A percentile compares a stretch with the other conserved stretches of the same genome.
These are phyloP conservation scores for Phytophthora hybrid DNA, from an alignment of 352 stramenopile genomes.

Conservation along the genomic window DNA sequence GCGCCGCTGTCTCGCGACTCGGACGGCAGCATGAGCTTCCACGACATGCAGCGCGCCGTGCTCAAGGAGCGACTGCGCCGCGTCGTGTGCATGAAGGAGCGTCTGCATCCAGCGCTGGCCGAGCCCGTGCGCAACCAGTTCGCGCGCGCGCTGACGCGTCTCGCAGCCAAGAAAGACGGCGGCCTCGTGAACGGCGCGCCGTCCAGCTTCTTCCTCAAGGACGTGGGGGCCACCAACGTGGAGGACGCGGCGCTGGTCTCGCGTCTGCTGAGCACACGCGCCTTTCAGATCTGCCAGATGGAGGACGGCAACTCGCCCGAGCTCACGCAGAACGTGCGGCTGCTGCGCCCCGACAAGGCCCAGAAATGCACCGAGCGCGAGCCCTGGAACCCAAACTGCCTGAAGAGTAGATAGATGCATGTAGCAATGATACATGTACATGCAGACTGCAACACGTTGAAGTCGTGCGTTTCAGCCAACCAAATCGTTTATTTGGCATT, in stretches of 20 bases:
- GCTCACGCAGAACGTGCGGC: constrained; percentile 86
- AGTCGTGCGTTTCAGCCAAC: neutral
- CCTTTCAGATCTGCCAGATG: constrained; percentile 88
- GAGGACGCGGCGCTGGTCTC: constrained; percentile 73
- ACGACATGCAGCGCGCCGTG: constrained; percentile 81
- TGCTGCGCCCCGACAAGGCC: constrained; percentile 63
- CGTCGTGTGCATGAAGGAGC: constrained; percentile 79
- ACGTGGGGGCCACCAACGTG: constrained; percentile 71
- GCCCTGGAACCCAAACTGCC: constrained; percentile 54
- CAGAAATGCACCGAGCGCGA: constrained; percentile 26
- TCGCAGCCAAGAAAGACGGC: constrained; percentile 51
- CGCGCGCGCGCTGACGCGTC: constrained; percentile 49
- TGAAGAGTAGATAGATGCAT: constrained; percentile 9
- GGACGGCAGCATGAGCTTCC: constrained; percentile 71
- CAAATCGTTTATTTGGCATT: neutral
- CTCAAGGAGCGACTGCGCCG: constrained; percentile 68
- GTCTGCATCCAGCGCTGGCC: constrained; percentile 58
- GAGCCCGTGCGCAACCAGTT: constrained; percentile 63
- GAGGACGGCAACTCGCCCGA: constrained; percentile 77
- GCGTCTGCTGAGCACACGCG: constrained; percentile 76
- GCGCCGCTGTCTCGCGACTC: constrained; percentile 44
- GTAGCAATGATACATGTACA: too few relatives aligned
- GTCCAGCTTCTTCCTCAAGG: constrained; percentile 77
- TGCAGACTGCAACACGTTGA: neutral
- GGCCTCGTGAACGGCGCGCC: constrained; percentile 44